Evolutionary conservation across 2,329 filamentous ascomycete species (phyloP).

Genomic region (Talaromyces sp.): DNA sequence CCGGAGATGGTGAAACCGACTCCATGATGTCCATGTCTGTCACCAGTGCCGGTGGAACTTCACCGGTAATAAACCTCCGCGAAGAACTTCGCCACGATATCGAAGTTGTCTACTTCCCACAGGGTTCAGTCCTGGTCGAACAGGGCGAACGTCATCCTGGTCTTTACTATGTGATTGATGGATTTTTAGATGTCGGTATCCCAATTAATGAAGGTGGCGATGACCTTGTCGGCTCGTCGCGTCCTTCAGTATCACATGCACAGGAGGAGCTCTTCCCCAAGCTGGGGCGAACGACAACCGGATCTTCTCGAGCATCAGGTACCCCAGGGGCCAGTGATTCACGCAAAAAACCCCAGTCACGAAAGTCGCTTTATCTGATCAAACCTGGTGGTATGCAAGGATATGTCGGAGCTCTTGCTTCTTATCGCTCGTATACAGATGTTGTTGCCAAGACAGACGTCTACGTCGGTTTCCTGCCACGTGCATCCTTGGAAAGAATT

Average conservation of each 20-base stretch:
- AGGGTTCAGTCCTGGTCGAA: constrained; percentile 91
- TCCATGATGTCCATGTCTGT: constrained; percentile 73
- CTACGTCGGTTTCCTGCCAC: constrained; percentile 91
- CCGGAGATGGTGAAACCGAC: constrained; percentile 78
- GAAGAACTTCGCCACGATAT: constrained; percentile 88
- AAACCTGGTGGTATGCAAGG: constrained; percentile 94
- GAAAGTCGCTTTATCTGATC: constrained; percentile 81
- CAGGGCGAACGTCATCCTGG: constrained; percentile 97
- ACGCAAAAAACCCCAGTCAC: constrained; percentile 48
- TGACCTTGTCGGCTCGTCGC: constrained; percentile 41
- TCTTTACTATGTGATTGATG: constrained; percentile 95
- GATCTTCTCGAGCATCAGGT: constrained; percentile 40
- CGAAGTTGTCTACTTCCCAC: constrained; percentile 96
- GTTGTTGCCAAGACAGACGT: constrained; percentile 98
- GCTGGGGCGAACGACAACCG: constrained; percentile 49
- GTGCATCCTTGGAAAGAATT: constrained; percentile 82
- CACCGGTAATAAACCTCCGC: constrained; percentile 66
- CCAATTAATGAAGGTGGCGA: constrained; percentile 65
- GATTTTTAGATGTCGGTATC: constrained; percentile 93
- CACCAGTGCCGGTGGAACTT: constrained; percentile 63
- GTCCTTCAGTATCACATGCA: constrained; percentile 27
- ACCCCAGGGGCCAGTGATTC: constrained; percentile 31
- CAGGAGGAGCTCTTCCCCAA: constrained; percentile 48
- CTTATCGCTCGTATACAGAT: constrained; percentile 93
- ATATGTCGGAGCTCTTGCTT: constrained; percentile 91